These are phyloP conservation scores for Entomortierella beljakovae DNA, from an alignment of 192 early-diverging fungal genomes.

Conservation along the genomic window DNA sequence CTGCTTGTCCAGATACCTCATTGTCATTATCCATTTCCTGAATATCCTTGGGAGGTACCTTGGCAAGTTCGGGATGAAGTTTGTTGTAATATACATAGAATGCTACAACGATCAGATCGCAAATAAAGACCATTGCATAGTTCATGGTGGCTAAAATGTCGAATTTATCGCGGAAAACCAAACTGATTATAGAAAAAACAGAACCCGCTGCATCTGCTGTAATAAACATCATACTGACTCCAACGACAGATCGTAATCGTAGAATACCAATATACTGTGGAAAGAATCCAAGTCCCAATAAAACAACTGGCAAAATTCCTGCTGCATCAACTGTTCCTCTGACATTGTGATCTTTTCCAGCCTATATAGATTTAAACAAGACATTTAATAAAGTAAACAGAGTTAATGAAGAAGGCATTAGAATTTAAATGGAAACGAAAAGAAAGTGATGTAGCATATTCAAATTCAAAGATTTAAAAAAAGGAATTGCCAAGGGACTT, in stretches of 20 bases:
- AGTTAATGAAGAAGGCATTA: too few relatives aligned
- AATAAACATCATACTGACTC: conserved; percentile 58
- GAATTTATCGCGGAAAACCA: conserved; percentile 31
- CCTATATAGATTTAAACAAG: conserved; percentile 10
- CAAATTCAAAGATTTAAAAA: too few relatives aligned
- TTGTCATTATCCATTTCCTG: not conserved
- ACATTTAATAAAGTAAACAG: too few relatives aligned
- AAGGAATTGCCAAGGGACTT: too few relatives aligned
- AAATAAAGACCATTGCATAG: conserved; percentile 34
- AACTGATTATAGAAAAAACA: conserved; percentile 56
- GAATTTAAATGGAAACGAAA: too few relatives aligned
- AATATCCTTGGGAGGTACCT: too few relatives aligned
- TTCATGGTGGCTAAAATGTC: conserved; percentile 39
- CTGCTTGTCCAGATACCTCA: too few relatives aligned
- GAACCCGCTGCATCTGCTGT: conserved; percentile 56
- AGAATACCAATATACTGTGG: conserved; percentile 60
- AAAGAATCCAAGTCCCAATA: conserved; percentile 54
- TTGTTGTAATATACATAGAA: conserved; percentile 41
- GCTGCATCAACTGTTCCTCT: conserved; percentile 50
- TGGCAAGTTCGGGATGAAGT: conserved; percentile 16
- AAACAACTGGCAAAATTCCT: conserved; percentile 57
- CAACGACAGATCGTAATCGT: conserved; percentile 48
- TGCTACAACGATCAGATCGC: conserved; percentile 28
- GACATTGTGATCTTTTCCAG: conserved; percentile 30
- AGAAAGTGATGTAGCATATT: too few relatives aligned